Percentiles rank a stretch among this genome's conserved stretches.
These are phyloP conservation scores for Saccharomyces hybrid DNA, from an alignment of 1,139 yeast genomes.

Conservation along the genomic window DNA sequence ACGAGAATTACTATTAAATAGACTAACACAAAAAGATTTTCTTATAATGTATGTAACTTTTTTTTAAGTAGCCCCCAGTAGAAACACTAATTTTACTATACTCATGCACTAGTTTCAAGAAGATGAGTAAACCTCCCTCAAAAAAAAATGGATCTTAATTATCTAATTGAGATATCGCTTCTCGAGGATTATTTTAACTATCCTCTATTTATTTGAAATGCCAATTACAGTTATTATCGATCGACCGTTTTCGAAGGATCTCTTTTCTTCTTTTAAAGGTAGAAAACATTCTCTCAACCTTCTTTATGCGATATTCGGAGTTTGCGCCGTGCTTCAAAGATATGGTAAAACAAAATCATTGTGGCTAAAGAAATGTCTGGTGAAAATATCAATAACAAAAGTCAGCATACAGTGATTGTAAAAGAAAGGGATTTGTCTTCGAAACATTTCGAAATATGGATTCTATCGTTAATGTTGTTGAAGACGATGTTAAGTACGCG, in stretches of 20 bases:
- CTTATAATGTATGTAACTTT: neutral
- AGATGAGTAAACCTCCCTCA: neutral
- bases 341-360: neutral
- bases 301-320: neutral
- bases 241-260: neutral
- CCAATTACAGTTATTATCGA: no score
- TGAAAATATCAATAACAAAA: neutral
- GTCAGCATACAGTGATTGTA: neutral
- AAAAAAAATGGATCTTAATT: neutral
- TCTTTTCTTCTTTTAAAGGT: neutral
- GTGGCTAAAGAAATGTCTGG: neutral
- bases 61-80: neutral
- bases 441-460: neutral
- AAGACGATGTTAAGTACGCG: neutral
- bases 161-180: neutral
- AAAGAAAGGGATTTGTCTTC: neutral
- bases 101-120: neutral
- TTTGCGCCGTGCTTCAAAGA: neutral
- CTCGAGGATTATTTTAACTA: neutral
- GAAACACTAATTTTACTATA: neutral
- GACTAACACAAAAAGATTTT: neutral
- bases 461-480: neutral
- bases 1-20: constrained; percentile 19
- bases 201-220: neutral
- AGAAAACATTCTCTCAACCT: neutral